phyloP scores from a whole-genome alignment of 1,284 basidiomycete genomes.

The Trametes pubescens region DNA sequence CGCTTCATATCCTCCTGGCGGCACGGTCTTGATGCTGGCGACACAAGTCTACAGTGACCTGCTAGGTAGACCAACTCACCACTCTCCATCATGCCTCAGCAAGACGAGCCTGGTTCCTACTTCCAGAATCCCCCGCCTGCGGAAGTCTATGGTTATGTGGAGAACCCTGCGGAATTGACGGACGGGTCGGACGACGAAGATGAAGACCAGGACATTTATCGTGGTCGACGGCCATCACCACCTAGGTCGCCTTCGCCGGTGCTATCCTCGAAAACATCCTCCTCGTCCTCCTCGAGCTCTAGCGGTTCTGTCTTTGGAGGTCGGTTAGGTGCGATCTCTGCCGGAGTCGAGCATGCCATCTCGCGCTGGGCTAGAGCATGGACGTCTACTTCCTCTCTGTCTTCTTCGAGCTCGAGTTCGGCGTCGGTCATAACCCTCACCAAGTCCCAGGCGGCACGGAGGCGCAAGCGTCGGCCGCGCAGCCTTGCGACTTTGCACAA shows the following conservation, averaged over 20 bases:
- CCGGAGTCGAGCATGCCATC: slow-evolving; percentile 55
- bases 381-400: slow-evolving; percentile 55
- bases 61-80: slow-evolving; percentile 8
- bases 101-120: slow-evolving; percentile 25
- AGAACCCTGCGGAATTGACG: slow-evolving; percentile 25
- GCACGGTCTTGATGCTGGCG: slow-evolving; percentile 27
- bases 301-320: slow-evolving; percentile 45
- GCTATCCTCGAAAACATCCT: slow-evolving; percentile 53
- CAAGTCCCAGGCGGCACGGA: slow-evolving; percentile 51
- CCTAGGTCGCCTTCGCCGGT: slow-evolving; percentile 43
- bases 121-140: slow-evolving; percentile 25
- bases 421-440: slow-evolving; percentile 43
- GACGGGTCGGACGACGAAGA: slow-evolving; percentile 41
- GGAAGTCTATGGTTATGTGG: slow-evolving; percentile 34
- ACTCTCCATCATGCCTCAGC: slow-evolving; percentile 23
- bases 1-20: slow-evolving; percentile 15
- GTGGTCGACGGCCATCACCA: slow-evolving; percentile 55
- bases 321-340: slow-evolving; percentile 50
- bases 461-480: slow-evolving; percentile 50
- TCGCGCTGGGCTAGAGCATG: slow-evolving; percentile 54
- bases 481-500: slow-evolving; percentile 58
- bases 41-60: slow-evolving; percentile 2
- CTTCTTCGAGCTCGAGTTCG: slow-evolving; percentile 53
- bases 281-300: slow-evolving; percentile 40
- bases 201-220: slow-evolving; percentile 63